These are phyloP conservation scores for Musa schizocarpa DNA, from an alignment of 176 grass and related monocot species.

Conservation along the genomic window DNA sequence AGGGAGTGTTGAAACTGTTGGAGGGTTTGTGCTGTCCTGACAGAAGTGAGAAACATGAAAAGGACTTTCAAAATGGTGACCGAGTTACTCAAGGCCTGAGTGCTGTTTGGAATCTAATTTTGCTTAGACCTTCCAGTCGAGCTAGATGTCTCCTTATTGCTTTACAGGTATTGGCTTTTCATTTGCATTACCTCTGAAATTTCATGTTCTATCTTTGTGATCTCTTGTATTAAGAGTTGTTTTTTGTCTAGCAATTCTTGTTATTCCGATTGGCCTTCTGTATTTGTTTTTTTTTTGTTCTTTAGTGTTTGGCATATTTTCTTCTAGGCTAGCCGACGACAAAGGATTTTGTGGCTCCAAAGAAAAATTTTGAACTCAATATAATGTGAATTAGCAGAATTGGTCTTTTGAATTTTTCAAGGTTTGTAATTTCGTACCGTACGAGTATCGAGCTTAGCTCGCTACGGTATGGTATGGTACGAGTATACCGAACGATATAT, in stretches of 20 bases:
- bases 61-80: constrained; percentile 59
- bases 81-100: constrained; percentile 95
- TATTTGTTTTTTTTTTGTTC: background rate
- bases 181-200: background rate
- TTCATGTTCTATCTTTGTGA: background rate
- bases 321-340: background rate
- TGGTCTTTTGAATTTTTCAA: background rate
- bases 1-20: constrained; percentile 66
- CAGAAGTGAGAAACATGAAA: constrained; percentile 71
- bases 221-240: background rate
- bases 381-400: background rate
- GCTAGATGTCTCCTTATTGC: constrained; percentile 80
- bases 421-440: no score
- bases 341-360: background rate
- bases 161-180: constrained; percentile 51
- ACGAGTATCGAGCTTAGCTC: background rate
- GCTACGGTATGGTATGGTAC: no score
- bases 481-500: no score
- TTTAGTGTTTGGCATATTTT: background rate
- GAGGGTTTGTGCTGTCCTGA: constrained; percentile 80
- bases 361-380: background rate
- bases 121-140: constrained; percentile 73
- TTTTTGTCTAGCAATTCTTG: background rate
- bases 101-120: constrained; percentile 87
- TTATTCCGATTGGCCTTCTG: background rate